Conservation (phyloP, 257 asterid genomes). For the Salvia hispanica region DNA sequence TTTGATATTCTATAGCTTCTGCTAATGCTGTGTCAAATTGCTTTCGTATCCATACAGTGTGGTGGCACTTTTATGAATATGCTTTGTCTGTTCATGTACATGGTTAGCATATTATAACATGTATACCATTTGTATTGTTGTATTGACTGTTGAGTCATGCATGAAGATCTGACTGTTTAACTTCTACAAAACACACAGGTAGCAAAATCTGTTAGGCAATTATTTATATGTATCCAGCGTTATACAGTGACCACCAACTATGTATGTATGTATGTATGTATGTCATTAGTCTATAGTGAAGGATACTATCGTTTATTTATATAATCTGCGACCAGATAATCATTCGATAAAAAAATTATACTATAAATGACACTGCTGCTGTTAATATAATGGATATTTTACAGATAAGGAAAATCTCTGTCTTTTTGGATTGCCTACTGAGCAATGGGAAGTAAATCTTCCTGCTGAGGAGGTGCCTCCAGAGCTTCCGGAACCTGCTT, state of each 20-base stretch:
- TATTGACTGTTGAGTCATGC: conserved; percentile 8
- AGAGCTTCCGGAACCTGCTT: conserved; percentile 90
- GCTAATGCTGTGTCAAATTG: conserved; percentile 11
- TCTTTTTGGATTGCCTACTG: conserved; percentile 71
- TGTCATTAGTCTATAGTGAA: background rate
- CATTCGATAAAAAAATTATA: conserved; percentile 11
- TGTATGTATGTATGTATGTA: background rate
- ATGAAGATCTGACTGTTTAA: conserved; percentile 13
- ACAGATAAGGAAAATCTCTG: conserved; percentile 79
- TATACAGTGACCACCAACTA: background rate
- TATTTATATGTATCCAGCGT: background rate
- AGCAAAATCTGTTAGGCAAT: background rate
- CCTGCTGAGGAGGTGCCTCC: conserved; percentile 92
- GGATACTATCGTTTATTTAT: background rate
- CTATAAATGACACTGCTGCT: conserved; percentile 15
- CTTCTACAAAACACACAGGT: conserved; percentile 18
- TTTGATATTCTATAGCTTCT: background rate
- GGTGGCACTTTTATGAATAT: background rate
- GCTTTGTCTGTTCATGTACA: background rate
- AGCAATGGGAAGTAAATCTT: conserved; percentile 74
- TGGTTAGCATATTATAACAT: conserved; percentile 5
- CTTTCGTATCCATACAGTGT: background rate
- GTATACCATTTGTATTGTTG: conserved; percentile 4
- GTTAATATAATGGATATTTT: conserved; percentile 27
- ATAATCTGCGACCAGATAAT: background rate